phyloP scores from a whole-genome alignment of 2,329 filamentous ascomycete species.

The Pseudocercospora musae region DNA sequence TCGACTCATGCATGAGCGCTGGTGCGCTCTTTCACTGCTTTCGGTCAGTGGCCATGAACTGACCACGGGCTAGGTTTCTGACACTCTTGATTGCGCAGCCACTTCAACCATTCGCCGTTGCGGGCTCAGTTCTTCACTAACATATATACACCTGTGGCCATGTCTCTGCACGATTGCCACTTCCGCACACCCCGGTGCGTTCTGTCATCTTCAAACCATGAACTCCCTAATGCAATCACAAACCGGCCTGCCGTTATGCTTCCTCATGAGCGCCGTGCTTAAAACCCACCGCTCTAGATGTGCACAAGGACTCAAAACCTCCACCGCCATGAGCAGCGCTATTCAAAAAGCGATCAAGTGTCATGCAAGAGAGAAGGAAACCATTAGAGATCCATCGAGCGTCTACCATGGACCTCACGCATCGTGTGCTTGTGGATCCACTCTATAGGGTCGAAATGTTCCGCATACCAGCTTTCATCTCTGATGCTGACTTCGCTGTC shows the following conservation, averaged over 20 bases:
- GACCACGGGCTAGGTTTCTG: neutral
- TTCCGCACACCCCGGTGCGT: conserved; percentile 1
- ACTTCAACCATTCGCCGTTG: neutral
- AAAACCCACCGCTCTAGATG: conserved; percentile 1
- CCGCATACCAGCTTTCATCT: conserved; percentile 35
- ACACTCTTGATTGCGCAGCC: neutral
- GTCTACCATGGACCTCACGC: conserved; percentile 35
- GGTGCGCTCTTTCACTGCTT: neutral
- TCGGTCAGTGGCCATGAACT: neutral
- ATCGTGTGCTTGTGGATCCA: conserved; percentile 33
- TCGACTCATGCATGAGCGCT: neutral
- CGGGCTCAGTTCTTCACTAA: neutral
- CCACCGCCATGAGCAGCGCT: neutral
- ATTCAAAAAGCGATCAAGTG: neutral
- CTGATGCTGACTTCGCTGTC: conserved; percentile 21
- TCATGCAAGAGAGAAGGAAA: neutral
- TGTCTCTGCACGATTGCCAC: neutral
- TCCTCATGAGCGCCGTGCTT: conserved; percentile 6
- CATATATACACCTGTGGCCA: conserved; percentile 9
- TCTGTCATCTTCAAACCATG: neutral
- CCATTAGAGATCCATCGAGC: conserved; percentile 37
- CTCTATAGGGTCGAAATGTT: conserved; percentile 27
- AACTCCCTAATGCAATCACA: neutral
- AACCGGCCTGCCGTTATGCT: neutral
- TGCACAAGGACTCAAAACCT: neutral